Conservation (phyloP, 805 yeast species). For the Yamadazyma takamatsuzukensis region DNA sequence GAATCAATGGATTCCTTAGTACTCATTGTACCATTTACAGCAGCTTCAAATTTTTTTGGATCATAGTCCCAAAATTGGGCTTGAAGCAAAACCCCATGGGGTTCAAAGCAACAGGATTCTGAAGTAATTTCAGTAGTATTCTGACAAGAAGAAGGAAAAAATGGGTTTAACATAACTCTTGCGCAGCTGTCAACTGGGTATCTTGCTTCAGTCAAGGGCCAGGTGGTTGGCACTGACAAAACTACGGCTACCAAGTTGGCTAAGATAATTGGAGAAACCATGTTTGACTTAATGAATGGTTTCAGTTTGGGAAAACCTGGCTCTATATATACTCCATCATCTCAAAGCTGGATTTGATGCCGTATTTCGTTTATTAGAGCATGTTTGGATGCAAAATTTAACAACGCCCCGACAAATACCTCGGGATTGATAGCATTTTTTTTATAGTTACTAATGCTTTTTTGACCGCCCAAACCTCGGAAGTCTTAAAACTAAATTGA, state of each 20-base stretch:
- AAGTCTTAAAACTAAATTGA: too few species aligned
- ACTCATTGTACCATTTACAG: constrained; percentile 4
- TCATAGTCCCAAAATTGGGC: constrained; percentile 93
- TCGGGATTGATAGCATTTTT: too few species aligned
- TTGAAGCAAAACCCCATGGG: constrained; percentile 75
- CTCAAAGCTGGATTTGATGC: too few species aligned
- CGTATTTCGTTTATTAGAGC: too few species aligned
- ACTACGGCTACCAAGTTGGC: background rate
- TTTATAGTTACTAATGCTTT: too few species aligned
- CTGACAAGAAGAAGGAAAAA: constrained; percentile 10
- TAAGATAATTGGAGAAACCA: background rate
- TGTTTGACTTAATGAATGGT: too few species aligned
- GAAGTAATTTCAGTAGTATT: constrained; percentile 37
- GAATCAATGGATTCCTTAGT: background rate
- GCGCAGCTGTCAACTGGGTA: background rate
- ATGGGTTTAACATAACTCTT: background rate
- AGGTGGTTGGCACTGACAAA: background rate
- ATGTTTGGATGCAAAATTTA: too few species aligned
- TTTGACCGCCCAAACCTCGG: too few species aligned
- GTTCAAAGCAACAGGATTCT: constrained; percentile 73
- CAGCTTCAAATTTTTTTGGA: constrained; percentile 31
- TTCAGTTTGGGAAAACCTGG: too few species aligned
- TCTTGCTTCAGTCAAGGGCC: background rate
- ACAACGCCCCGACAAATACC: too few species aligned
- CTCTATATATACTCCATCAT: too few species aligned